Percentiles rank a stretch among this genome's conserved stretches.
These are phyloP conservation scores for Phellinidium pouzarii DNA, from an alignment of 1,284 basidiomycete genomes.

Conservation along the genomic window DNA sequence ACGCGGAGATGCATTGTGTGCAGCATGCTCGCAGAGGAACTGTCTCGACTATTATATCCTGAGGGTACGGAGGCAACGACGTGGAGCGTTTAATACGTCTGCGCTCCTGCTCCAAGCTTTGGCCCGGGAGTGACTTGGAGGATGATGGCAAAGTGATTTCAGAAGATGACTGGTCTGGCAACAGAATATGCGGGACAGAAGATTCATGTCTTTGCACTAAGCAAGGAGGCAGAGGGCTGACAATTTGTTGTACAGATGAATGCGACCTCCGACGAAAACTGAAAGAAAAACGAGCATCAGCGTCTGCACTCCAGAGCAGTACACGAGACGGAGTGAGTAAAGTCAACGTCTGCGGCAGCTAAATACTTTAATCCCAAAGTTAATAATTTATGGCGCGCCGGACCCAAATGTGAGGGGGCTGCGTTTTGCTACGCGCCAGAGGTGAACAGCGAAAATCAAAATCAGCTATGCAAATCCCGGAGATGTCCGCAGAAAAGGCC, in stretches of 20 bases:
- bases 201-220: neutral
- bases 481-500: no score
- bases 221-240: constrained; percentile 9
- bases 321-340: neutral
- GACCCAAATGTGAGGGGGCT: no score
- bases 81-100: constrained; percentile 1
- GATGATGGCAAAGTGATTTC: neutral
- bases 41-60: constrained; percentile 7
- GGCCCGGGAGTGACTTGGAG: neutral
- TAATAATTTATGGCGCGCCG: no score
- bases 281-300: neutral
- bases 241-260: neutral
- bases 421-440: no score
- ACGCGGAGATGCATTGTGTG: constrained; percentile 8
- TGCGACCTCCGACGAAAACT: constrained; percentile 13
- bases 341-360: no score
- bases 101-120: neutral
- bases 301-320: neutral
- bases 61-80: constrained; percentile 6
- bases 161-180: neutral
- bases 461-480: no score
- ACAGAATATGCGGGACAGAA: neutral
- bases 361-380: no score
- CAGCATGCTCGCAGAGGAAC: constrained; percentile 17
- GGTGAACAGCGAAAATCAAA: no score